phyloP scores from a whole-genome alignment of 768 basidiomycete genomes.

The Tylopilus sp. region DNA sequence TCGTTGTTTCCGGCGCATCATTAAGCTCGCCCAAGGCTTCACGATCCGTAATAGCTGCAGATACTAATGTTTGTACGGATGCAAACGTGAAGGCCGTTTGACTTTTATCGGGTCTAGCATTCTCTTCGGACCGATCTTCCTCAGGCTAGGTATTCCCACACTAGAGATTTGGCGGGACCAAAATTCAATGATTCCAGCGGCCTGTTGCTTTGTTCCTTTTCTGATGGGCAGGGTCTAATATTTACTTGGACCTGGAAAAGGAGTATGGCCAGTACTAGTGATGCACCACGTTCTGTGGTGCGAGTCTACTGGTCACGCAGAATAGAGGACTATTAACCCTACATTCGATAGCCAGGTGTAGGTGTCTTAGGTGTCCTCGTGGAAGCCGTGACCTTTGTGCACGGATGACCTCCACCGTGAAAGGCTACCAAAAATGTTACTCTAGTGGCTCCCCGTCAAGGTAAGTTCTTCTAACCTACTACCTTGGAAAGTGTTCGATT shows the following conservation, averaged over 20 bases:
- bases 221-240: slow-evolving; percentile 3
- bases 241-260: slow-evolving; percentile 27
- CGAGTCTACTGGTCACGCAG: slow-evolving; percentile 20
- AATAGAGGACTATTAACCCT: slow-evolving; percentile 19
- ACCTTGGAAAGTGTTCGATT: not conserved
- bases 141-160: slow-evolving; percentile 4
- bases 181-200: slow-evolving; percentile 1
- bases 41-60: slow-evolving; percentile 9
- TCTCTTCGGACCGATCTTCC: slow-evolving; percentile 16
- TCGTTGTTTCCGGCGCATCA: slow-evolving; percentile 10
- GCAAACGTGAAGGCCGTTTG: slow-evolving; percentile 11
- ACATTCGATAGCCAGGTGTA: slow-evolving; percentile 26
- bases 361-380: too few species aligned
- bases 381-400: slow-evolving; percentile 17
- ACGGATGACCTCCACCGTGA: slow-evolving; percentile 17
- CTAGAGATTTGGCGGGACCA: slow-evolving; percentile 24
- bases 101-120: slow-evolving; percentile 18
- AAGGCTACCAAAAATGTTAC: slow-evolving; percentile 12
- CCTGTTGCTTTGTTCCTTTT: not conserved
- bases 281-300: slow-evolving; percentile 15
- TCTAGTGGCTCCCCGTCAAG: slow-evolving; percentile 18
- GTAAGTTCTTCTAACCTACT: not conserved
- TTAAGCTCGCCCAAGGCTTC: slow-evolving; percentile 14
- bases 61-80: not conserved
- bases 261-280: slow-evolving; percentile 17